These are phyloP conservation scores for Penicillium verhagenii DNA, from an alignment of 495 filamentous ascomycete genomes.

Conservation along the genomic window DNA sequence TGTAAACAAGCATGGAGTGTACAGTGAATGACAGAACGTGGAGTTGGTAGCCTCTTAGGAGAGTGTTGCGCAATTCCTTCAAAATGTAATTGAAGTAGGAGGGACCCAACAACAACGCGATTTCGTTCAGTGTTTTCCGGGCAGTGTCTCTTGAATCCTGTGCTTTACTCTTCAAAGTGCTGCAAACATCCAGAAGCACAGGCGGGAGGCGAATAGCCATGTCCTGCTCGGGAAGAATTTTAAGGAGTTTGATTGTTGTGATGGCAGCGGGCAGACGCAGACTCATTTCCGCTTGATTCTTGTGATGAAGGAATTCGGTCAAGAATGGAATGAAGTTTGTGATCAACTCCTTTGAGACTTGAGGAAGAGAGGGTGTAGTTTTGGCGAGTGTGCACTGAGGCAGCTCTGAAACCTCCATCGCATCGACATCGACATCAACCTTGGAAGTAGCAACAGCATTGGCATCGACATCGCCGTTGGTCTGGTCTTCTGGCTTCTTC, in stretches of 20 bases:
- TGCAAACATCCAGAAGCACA: constrained; percentile 85
- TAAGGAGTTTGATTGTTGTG: constrained; percentile 80
- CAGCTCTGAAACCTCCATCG: constrained; percentile 26
- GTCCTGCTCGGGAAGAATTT: constrained; percentile 69
- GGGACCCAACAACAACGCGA: constrained; percentile 75
- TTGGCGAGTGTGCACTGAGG: constrained; percentile 53
- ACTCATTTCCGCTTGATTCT: constrained; percentile 90
- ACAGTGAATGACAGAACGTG: constrained; percentile 95
- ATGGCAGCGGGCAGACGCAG: constrained; percentile 85
- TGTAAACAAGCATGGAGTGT: constrained; percentile 81
- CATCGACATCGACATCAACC: constrained; percentile 14
- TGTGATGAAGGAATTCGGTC: constrained; percentile 80
- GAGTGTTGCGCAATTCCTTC: constrained; percentile 80
- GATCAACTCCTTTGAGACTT: constrained; percentile 70
- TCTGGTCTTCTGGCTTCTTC: constrained; percentile 29
- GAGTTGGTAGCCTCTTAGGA: constrained; percentile 83
- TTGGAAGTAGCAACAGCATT: not conserved
- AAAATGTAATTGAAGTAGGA: constrained; percentile 87
- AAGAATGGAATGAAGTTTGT: constrained; percentile 74
- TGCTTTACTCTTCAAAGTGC: constrained; percentile 84
- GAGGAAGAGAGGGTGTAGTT: constrained; percentile 66
- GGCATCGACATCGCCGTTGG: constrained; percentile 30
- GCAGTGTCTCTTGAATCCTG: constrained; percentile 89
- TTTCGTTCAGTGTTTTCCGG: constrained; percentile 79
- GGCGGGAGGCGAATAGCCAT: constrained; percentile 72